A percentile compares a stretch with the other conserved stretches of the same genome.
These are phyloP conservation scores for Vaccinium vitisidaea DNA, from an alignment of 148 eudicot genomes.

Conservation along the genomic window DNA sequence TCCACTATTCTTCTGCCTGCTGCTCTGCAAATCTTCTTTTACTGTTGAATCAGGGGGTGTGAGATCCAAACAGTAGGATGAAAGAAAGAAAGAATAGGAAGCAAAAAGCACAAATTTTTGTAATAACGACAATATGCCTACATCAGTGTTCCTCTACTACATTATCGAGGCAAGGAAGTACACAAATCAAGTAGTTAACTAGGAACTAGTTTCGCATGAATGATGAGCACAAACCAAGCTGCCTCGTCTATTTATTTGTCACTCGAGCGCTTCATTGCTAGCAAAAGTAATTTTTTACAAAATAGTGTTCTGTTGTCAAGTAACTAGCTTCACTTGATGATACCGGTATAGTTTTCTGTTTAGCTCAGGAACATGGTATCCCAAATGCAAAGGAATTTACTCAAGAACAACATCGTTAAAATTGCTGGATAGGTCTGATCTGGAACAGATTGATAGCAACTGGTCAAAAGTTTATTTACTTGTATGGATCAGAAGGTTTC, in stretches of 20 bases:
- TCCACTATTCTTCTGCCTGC: conserved; percentile 91
- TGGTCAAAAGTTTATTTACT: no score
- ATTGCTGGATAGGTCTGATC: no score
- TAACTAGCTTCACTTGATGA: no score
- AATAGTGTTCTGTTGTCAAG: no score
- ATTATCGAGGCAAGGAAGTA: not conserved
- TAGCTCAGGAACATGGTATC: no score
- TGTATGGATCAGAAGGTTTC: no score
- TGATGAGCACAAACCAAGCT: not conserved
- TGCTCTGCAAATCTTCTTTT: conserved; percentile 54
- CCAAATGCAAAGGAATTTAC: no score
- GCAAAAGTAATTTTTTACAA: no score
- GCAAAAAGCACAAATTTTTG: not conserved
- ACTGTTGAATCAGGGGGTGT: conserved; percentile 30
- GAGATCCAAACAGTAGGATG: not conserved
- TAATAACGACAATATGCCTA: not conserved
- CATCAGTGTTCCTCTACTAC: not conserved
- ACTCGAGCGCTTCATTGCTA: no score
- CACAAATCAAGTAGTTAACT: not conserved
- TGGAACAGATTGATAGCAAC: no score
- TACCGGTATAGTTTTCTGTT: no score
- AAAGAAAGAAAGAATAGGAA: not conserved
- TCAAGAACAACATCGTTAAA: no score
- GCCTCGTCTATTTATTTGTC: not conserved
- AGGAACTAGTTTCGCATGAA: not conserved